A percentile compares a stretch with the other conserved stretches of the same genome.
Conservation (phyloP, 495 filamentous ascomycete species). For the Annulohypoxylon maeteangense region DNA sequence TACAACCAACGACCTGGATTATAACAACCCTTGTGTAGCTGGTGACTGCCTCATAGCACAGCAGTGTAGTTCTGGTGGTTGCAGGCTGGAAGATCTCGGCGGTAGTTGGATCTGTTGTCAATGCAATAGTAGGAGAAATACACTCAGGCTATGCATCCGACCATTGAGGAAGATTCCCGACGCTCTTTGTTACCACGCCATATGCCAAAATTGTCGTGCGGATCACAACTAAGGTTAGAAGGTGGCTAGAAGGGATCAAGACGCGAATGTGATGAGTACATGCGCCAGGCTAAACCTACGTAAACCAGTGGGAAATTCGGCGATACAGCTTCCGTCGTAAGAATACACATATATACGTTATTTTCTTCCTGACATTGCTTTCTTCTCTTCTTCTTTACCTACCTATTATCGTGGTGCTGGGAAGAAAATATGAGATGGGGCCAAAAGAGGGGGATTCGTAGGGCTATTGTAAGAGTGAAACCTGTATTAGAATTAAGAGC, state of each 20-base stretch:
- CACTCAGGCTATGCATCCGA: slow-evolving; percentile 50
- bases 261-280: background rate
- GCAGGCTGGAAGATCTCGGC: slow-evolving; percentile 55
- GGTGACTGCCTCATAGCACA: slow-evolving; percentile 55
- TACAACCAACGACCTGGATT: slow-evolving; percentile 46
- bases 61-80: slow-evolving; percentile 56
- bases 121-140: slow-evolving; percentile 55
- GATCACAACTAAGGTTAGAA: slow-evolving; percentile 23
- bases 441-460: background rate
- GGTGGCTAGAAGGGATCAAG: background rate
- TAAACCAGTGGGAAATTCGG: background rate
- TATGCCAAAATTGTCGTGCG: slow-evolving; percentile 38
- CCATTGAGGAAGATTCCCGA: slow-evolving; percentile 53
- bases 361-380: background rate
- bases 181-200: slow-evolving; percentile 53
- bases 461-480: slow-evolving; percentile 23
- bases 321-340: background rate
- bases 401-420: background rate
- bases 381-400: background rate
- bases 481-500: slow-evolving; percentile 13
- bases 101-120: slow-evolving; percentile 58
- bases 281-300: background rate
- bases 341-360: background rate
- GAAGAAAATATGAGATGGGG: background rate
- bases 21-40: slow-evolving; percentile 54